Percentiles rank a stretch among this genome's conserved stretches.
Evolutionary conservation across 129 eudicot species (phyloP).

Genomic region (Arctium minus): DNA sequence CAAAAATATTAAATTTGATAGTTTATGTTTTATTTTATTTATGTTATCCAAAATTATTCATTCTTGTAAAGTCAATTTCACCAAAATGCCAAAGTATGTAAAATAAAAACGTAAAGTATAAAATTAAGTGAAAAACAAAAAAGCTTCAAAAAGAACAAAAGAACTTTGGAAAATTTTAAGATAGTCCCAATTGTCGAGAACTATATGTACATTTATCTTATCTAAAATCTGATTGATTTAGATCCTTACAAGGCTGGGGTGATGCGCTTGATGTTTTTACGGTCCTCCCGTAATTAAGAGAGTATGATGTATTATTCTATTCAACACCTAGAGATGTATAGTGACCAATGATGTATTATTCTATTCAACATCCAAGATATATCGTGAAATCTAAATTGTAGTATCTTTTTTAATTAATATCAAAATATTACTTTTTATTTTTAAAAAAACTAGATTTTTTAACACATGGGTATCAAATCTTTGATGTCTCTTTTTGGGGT

Average conservation of each 20-base stretch:
- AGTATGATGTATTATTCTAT: neutral
- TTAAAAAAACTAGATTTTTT: neutral
- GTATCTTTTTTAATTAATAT: neutral
- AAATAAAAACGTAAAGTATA: neutral
- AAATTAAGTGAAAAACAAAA: neutral
- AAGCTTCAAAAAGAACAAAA: neutral
- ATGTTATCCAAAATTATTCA: neutral
- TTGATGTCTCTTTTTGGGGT: conserved; percentile 1
- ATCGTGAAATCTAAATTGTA: neutral
- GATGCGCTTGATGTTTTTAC: too few relatives aligned
- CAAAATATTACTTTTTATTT: neutral
- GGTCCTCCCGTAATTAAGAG: neutral
- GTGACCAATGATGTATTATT: too few relatives aligned
- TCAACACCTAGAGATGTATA: neutral
- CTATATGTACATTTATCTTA: neutral
- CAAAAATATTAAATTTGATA: neutral
- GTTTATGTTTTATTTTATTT: neutral
- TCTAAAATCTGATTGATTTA: neutral
- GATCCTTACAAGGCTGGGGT: neutral
- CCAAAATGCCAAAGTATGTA: neutral
- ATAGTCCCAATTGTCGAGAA: neutral
- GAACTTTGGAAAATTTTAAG: neutral
- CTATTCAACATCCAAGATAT: neutral
- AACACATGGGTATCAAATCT: conserved; percentile 4
- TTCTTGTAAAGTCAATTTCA: neutral